Evolutionary conservation across 73 alveolate genomes (phyloP).

Genomic region (Paramecium pentaurelia): DNA sequence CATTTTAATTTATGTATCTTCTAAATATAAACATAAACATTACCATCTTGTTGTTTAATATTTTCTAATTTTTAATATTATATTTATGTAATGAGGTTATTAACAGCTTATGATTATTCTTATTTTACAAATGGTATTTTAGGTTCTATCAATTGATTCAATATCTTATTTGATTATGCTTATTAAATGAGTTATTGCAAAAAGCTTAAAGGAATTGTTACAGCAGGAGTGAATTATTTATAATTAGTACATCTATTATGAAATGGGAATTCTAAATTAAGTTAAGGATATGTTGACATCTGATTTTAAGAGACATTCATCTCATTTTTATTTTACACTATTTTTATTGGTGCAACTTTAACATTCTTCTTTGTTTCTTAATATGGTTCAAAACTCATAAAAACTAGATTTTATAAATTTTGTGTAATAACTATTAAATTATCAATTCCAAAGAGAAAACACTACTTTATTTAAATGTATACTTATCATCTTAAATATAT

Average conservation of each 20-base stretch:
- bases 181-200: not conserved
- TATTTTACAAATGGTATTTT: not conserved
- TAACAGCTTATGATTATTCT: not conserved
- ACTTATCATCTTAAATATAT: not conserved
- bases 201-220: slow-evolving; percentile 21
- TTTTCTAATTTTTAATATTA: not conserved
- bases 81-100: not conserved
- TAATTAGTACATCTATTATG: not conserved
- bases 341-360: not conserved
- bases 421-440: not conserved
- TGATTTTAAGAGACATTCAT: not conserved
- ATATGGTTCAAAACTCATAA: slow-evolving; percentile 8
- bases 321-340: not conserved
- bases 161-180: not conserved
- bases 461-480: not conserved
- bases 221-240: not conserved
- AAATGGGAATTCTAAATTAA: not conserved
- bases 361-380: not conserved
- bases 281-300: not conserved
- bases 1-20: not conserved
- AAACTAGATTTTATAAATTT: not conserved
- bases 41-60: not conserved
- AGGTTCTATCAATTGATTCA: not conserved
- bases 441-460: not conserved
- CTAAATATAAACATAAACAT: not conserved